Evolutionary conservation across 2,329 filamentous ascomycete genomes (phyloP).

Genomic region (Rachicladosporium sp.): DNA sequence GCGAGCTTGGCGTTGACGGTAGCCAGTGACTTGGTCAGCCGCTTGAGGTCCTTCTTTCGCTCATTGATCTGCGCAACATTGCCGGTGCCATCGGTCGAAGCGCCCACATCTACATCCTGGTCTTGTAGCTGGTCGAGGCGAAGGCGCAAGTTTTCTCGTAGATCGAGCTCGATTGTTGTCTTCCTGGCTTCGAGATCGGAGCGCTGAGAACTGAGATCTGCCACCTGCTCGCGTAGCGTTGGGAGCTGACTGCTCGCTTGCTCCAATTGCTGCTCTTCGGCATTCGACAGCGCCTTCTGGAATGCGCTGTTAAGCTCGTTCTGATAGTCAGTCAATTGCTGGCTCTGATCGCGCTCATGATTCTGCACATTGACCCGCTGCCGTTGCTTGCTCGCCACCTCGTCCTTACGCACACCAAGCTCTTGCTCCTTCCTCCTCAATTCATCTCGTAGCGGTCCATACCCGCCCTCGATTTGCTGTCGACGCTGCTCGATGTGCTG

Average conservation of each 20-base stretch:
- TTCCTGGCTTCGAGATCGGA: conserved; percentile 71
- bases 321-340: conserved; percentile 65
- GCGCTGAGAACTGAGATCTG: conserved; percentile 59
- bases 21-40: conserved; percentile 55
- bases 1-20: conserved; percentile 56
- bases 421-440: conserved; percentile 62
- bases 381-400: conserved; percentile 58
- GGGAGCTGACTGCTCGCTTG: conserved; percentile 56
- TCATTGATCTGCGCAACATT: conserved; percentile 57
- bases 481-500: conserved; percentile 72
- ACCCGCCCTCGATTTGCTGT: conserved; percentile 67
- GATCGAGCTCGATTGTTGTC: conserved; percentile 69
- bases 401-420: conserved; percentile 59
- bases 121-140: conserved; percentile 76
- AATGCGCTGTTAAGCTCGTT: conserved; percentile 75
- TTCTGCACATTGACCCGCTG: conserved; percentile 58
- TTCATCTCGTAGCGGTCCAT: conserved; percentile 67
- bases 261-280: conserved; percentile 75
- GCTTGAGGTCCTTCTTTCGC: conserved; percentile 68
- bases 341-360: conserved; percentile 43
- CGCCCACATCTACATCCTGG: conserved; percentile 55
- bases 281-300: conserved; percentile 71
- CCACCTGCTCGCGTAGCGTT: conserved; percentile 63
- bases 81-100: conserved; percentile 30
- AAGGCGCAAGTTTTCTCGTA: conserved; percentile 79